phyloP scores from a whole-genome alignment of 192 early-diverging fungal genomes.

The Coemansia sp. region DNA sequence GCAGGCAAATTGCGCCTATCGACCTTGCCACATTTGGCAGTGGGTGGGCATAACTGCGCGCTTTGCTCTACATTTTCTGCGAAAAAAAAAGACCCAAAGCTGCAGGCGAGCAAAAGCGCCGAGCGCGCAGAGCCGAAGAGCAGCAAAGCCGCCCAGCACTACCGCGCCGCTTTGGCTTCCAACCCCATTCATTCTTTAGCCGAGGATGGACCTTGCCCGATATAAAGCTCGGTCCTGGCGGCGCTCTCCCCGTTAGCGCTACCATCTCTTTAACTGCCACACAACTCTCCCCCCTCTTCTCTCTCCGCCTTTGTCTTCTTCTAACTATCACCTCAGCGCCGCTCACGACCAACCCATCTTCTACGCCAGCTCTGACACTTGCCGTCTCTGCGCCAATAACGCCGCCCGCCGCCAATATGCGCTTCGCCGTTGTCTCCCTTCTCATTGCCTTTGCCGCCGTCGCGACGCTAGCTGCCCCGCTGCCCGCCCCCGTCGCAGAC shows the following conservation, averaged over 20 bases:
- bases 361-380: conserved; percentile 4
- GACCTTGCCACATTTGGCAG: conserved; percentile 25
- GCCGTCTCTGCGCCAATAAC: conserved; percentile 12
- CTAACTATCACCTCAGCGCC: conserved; percentile 1
- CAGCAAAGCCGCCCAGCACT: neutral
- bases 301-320: conserved; percentile 10
- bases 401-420: conserved; percentile 22
- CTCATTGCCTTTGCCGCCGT: conserved; percentile 22
- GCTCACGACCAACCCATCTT: conserved; percentile 3
- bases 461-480: conserved; percentile 32
- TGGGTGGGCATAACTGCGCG: conserved; percentile 16
- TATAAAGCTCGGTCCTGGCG: neutral
- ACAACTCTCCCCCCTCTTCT: conserved; percentile 3
- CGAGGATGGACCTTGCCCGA: conserved; percentile 3
- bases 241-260: neutral
- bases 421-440: conserved; percentile 22
- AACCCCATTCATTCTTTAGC: conserved; percentile 8
- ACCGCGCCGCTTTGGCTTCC: neutral
- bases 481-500: conserved; percentile 7
- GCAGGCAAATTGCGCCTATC: neutral
- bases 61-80: conserved; percentile 8
- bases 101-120: neutral
- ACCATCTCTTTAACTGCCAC: neutral
- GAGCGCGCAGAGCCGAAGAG: neutral
- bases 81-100: conserved; percentile 2